Base-by-base conservation (phyloP, 2,329 filamentous ascomycete species). In the Colletotrichum eremochloae region DNA sequence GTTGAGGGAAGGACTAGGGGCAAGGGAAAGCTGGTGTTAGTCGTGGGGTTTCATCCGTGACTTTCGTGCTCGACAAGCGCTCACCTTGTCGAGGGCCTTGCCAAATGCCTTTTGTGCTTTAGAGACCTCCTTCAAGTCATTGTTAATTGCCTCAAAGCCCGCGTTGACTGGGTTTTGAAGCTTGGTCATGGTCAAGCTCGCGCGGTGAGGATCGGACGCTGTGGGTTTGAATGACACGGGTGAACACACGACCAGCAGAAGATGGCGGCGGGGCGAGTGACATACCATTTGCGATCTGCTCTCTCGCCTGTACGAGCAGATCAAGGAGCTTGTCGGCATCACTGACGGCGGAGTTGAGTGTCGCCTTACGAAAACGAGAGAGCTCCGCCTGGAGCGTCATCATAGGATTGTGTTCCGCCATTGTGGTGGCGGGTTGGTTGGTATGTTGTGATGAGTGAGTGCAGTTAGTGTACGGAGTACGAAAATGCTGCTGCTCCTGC, bases 261-360 rank as follows among this genome's bases (percentile, higher is more conserved):
- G 20, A 71, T 57, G 62, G 61, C 56, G 63, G 67, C 56, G 55
- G 71, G 36, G 52, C 65, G 46, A 52, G 42, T 38, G 44, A 78
- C 84, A 73, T 82, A 94, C 94, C 91, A 76, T 87, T 84, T 74
- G 91, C 91, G 72, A 98, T 92, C 75, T 90, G 86, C 74, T 94
- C 90, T 68, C 94, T 89, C 50, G 95, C 94, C 60, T 87, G 86
- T 74, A 90, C 88, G 38, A 99, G 89, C 69, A 94, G 83, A 74
- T 94, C 89, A 76, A 99, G 94, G 50, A 95, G 92, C 72, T 90
- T 89, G 80, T 98, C 94, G 24, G 97, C 93, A 86, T 97, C 92
- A 44, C 90, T 84, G 70, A 97, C 90, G 50, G 91, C 92, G 68
- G 92, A 89, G 5, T 88, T 88, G 56, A 95, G 88, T 42, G 91